Conservation (phyloP, 2,329 filamentous ascomycete species). For the Fusarium sp. region DNA sequence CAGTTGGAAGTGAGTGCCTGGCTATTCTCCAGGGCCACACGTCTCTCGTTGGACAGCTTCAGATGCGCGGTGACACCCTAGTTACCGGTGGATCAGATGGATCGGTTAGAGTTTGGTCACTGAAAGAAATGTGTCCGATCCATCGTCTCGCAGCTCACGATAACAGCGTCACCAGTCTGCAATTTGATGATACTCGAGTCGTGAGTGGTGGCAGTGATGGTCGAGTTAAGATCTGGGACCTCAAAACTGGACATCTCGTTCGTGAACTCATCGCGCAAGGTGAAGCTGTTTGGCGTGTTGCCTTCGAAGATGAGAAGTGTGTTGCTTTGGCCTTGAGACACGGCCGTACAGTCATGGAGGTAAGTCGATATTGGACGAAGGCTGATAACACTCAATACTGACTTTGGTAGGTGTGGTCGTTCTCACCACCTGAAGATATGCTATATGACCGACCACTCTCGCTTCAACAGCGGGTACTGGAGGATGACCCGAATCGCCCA, state of each 20-base stretch:
- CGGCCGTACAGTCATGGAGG: constrained; percentile 96
- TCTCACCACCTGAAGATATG: constrained; percentile 83
- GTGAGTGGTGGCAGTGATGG: constrained; percentile 97
- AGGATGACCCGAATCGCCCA: constrained; percentile 58
- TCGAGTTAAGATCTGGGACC: constrained; percentile 98
- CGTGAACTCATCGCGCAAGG: constrained; percentile 90
- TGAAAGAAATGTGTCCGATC: constrained; percentile 89
- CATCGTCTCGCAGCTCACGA: constrained; percentile 96
- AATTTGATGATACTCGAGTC: constrained; percentile 95
- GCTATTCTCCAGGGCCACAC: constrained; percentile 97
- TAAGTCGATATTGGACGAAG: constrained; percentile 55
- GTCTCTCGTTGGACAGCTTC: constrained; percentile 92
- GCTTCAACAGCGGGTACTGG: constrained; percentile 57
- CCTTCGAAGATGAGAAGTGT: constrained; percentile 98
- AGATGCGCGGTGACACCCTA: constrained; percentile 93
- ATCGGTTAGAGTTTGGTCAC: constrained; percentile 94
- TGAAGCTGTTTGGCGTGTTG: constrained; percentile 96
- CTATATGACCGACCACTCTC: constrained; percentile 63
- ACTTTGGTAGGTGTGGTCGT: constrained; percentile 82
- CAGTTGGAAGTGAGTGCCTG: constrained; percentile 72
- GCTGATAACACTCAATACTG: constrained; percentile 35
- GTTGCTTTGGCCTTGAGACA: constrained; percentile 91
- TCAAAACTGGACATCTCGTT: constrained; percentile 89
- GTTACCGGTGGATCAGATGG: constrained; percentile 97
- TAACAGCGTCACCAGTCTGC: constrained; percentile 96